Evolutionary conservation across 495 filamentous ascomycete genomes (phyloP), one percentile per base, ranked within the genome.

Genomic region (Haplographium delicatum): DNA sequence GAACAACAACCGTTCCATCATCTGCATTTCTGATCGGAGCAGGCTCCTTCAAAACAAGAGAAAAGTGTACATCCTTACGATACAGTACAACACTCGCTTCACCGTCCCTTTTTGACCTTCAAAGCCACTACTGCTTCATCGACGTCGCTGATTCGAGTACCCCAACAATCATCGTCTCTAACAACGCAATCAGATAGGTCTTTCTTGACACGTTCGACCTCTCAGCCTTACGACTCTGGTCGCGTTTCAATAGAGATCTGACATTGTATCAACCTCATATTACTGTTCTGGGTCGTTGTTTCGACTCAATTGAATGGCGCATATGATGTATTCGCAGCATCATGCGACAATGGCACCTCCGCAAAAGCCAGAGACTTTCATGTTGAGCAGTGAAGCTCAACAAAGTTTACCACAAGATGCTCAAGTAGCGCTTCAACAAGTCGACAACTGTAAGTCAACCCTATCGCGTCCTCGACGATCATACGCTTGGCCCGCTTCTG

Each of bases 341-440:
- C 60, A 63, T 55, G 50, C 56, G 22, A 68, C 71, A 25, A 78
- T 80, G 69, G 71, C 63, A 40, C 62, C 68, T 15, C 40, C 67
- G 28, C 91, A 96, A 68, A 95, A 95, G 66, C 93, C 93, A 40
- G 93, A 97, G 74, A 98, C 93, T 5, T 98, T 98, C 62, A 91
- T 97, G 87, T 79, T 98, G 56, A 95, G 89, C 58, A 88, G 83
- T 57, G 91, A 96, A 70, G 91, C 94, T 34, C 91, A 96, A 69
- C 89, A 96, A 69, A 89, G 85, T 56, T 80, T 98, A 43, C 93
- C 93, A 25, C 89, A 95, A 60, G 93, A 97, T 73, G 87, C 90
- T 64, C 89, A 96, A 75, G 89, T 97, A 65, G 93, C 93, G 54
- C 77, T 98, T 56, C 91, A 97, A 62, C 93, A 98, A 70, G 93